Conservation (phyloP, 768 basidiomycete genomes). For the Heimioporus sp. region DNA sequence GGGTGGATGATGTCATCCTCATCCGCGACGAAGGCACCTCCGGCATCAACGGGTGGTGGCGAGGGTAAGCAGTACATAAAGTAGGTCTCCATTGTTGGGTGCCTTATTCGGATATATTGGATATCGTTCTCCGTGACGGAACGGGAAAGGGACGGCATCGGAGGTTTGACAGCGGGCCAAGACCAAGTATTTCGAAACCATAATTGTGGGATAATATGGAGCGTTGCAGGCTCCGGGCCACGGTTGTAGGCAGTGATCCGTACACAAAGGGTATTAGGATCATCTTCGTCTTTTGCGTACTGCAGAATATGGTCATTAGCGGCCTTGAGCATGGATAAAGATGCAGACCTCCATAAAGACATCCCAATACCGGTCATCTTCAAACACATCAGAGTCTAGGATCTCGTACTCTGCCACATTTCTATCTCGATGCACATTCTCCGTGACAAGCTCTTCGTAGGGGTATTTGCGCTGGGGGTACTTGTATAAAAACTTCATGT, state of each 20-base stretch:
- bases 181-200: slow-evolving; percentile 99
- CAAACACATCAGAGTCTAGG: slow-evolving; percentile 87
- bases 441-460: slow-evolving; percentile 88
- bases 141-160: slow-evolving; percentile 58
- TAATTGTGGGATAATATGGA: slow-evolving; percentile 93
- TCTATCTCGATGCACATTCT: slow-evolving; percentile 78
- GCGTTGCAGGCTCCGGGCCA: slow-evolving; percentile 89
- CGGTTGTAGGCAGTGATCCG: slow-evolving; percentile 97
- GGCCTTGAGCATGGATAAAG: slow-evolving; percentile 5
- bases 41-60: slow-evolving; percentile 82
- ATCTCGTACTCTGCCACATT: slow-evolving; percentile 93
- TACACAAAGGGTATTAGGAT: slow-evolving; percentile 83
- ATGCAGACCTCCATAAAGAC: slow-evolving; percentile 88
- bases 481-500: slow-evolving; percentile 99
- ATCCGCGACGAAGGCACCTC: slow-evolving; percentile 60
- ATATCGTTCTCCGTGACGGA: slow-evolving; percentile 48
- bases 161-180: slow-evolving; percentile 72
- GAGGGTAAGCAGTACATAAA: slow-evolving; percentile 89
- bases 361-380: slow-evolving; percentile 96
- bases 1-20: slow-evolving; percentile 66
- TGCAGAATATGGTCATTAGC: slow-evolving; percentile 29
- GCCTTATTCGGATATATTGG: slow-evolving; percentile 66
- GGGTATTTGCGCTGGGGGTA: slow-evolving; percentile 93
- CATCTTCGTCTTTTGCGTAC: slow-evolving; percentile 98
- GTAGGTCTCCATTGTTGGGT: slow-evolving; percentile 71